Percentiles rank a stretch among this genome's conserved stretches.
phyloP scores from a whole-genome alignment of 441 rosid species.

The Erodium chrysanthum region DNA sequence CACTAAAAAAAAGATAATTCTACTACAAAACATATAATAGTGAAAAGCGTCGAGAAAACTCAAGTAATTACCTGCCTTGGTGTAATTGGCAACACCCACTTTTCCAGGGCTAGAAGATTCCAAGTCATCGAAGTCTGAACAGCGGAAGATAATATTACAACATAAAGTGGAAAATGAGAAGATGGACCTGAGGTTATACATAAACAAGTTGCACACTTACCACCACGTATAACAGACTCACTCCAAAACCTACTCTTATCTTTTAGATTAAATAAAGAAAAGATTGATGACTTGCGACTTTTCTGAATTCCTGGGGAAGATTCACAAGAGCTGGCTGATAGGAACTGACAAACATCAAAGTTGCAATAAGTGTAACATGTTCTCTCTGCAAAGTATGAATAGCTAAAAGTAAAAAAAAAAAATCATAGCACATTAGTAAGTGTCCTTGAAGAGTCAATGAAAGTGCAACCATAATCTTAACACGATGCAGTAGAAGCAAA shows the following conservation, averaged over 20 bases:
- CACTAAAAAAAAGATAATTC: not conserved
- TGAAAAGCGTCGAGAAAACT: not conserved
- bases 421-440: not conserved
- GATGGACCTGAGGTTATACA: not conserved
- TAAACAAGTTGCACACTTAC: conserved; percentile 20
- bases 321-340: conserved; percentile 32
- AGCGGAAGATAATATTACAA: conserved; percentile 12
- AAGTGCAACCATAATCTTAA: not conserved
- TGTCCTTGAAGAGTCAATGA: not conserved
- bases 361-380: conserved; percentile 10
- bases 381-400: not conserved
- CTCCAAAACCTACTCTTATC: conserved; percentile 88
- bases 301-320: conserved; percentile 27
- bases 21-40: not conserved
- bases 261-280: conserved; percentile 81
- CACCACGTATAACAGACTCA: conserved; percentile 66
- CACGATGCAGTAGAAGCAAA: not conserved
- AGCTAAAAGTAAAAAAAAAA: not conserved
- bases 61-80: conserved; percentile 59
- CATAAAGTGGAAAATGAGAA: not conserved
- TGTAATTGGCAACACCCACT: conserved; percentile 55
- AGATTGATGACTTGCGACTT: conserved; percentile 46
- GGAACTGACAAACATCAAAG: conserved; percentile 25
- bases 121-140: conserved; percentile 64
- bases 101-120: conserved; percentile 45